Percentiles rank a stretch among this genome's conserved stretches.
Conservation (phyloP, 2,329 filamentous ascomycete genomes). For the Pezicula radicicola region DNA sequence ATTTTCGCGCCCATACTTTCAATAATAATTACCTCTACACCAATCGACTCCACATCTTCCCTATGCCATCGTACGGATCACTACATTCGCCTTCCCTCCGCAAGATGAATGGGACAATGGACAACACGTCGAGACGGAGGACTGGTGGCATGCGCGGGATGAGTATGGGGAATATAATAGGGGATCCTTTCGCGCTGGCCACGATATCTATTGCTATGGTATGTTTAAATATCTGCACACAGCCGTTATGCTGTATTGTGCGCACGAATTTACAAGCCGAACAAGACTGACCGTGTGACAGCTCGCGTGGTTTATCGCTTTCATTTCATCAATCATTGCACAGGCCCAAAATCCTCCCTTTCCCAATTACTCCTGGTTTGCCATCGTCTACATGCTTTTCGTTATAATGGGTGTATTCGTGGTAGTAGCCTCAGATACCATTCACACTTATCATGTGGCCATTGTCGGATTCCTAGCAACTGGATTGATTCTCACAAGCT, state of each 20-base stretch:
- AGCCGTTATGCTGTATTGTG: background rate
- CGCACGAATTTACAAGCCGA: constrained; percentile 4
- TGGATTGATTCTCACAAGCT: constrained; percentile 80
- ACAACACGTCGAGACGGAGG: constrained; percentile 45
- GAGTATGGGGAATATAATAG: constrained; percentile 84
- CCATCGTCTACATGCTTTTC: constrained; percentile 80
- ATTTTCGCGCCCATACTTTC: constrained; percentile 12
- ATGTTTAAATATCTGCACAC: constrained; percentile 35
- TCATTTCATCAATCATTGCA: constrained; percentile 80
- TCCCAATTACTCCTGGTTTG: constrained; percentile 92
- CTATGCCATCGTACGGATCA: constrained; percentile 73
- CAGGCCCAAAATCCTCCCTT: constrained; percentile 52
- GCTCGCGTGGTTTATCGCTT: constrained; percentile 94
- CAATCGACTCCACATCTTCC: constrained; percentile 10
- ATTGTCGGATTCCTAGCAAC: constrained; percentile 83
- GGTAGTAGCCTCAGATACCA: constrained; percentile 79
- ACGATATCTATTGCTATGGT: constrained; percentile 91
- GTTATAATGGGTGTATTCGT: constrained; percentile 76
- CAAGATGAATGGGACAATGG: constrained; percentile 75
- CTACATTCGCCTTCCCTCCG: constrained; percentile 69
- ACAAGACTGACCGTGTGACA: constrained; percentile 37
- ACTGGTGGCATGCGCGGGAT: constrained; percentile 54
- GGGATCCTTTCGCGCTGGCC: constrained; percentile 92
- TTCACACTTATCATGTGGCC: constrained; percentile 87
- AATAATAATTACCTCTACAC: constrained; percentile 11